phyloP scores from a whole-genome alignment of 139 green algal species.

The Diplosphaera chodatii region DNA sequence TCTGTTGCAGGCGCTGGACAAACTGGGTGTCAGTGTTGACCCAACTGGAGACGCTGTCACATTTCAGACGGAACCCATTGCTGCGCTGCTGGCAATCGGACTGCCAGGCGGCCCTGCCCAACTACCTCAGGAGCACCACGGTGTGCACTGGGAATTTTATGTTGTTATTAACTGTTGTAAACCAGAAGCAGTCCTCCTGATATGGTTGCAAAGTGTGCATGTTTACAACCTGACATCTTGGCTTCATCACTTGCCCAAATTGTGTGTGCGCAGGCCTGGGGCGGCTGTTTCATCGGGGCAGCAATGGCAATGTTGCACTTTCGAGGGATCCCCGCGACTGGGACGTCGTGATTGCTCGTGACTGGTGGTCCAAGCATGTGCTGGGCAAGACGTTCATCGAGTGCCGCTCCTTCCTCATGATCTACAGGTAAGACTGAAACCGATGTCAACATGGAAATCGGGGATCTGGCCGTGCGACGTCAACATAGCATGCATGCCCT shows the following conservation, averaged over 20 bases:
- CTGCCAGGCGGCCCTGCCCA: not conserved
- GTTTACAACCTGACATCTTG: no score
- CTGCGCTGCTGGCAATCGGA: not conserved
- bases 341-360: slow-evolving; percentile 15
- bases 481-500: no score
- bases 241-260: no score
- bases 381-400: slow-evolving; percentile 63
- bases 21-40: not conserved
- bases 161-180: no score
- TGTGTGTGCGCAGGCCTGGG: not conserved
- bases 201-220: no score
- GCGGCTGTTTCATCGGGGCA: not conserved
- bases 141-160: not conserved
- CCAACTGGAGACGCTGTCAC: not conserved
- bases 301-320: not conserved
- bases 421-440: slow-evolving; percentile 32
- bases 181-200: no score
- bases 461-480: no score
- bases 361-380: slow-evolving; percentile 33
- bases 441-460: no score
- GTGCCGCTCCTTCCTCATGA: slow-evolving; percentile 34
- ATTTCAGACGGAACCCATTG: not conserved
- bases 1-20: not conserved
- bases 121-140: not conserved
- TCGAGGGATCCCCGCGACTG: not conserved